Percentiles rank a stretch among this genome's conserved stretches.
phyloP scores from a whole-genome alignment of 1,284 basidiomycete genomes.

The Ceratobasidium sp. region DNA sequence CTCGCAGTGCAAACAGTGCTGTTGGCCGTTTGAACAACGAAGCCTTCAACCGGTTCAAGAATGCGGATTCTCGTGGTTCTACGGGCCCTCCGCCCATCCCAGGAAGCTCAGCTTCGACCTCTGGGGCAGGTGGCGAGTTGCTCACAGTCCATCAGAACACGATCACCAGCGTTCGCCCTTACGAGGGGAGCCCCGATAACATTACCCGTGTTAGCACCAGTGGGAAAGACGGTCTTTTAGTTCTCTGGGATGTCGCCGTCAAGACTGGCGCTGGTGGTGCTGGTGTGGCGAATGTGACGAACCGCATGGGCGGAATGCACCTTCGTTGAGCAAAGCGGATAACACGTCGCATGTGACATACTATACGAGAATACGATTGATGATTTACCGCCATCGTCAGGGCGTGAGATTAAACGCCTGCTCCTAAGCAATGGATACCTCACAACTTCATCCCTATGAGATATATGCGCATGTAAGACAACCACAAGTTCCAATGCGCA shows the following conservation, averaged over 20 bases:
- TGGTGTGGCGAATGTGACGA: conserved; percentile 42
- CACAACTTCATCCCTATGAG: too few relatives aligned
- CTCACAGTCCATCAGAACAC: conserved; percentile 97
- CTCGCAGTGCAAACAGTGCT: conserved; percentile 54
- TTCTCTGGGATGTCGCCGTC: conserved; percentile 83
- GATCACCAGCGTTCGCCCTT: conserved; percentile 88
- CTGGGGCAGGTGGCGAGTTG: conserved; percentile 56
- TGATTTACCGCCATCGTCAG: conserved; percentile 50
- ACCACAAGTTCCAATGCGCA: too few relatives aligned
- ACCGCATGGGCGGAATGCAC: conserved; percentile 59
- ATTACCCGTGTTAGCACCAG: conserved; percentile 85
- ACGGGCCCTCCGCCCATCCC: conserved; percentile 52
- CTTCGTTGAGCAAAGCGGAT: conserved; percentile 49
- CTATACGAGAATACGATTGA: too few relatives aligned
- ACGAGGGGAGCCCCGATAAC: conserved; percentile 64
- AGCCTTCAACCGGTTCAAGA: conserved; percentile 94
- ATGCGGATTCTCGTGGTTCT: conserved; percentile 89
- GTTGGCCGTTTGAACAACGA: conserved; percentile 89
- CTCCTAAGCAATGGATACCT: too few relatives aligned
- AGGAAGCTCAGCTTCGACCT: conserved; percentile 33
- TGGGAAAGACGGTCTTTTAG: conserved; percentile 94
- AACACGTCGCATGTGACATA: background rate
- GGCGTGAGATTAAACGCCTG: conserved; percentile 31
- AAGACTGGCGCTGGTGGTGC: conserved; percentile 50
- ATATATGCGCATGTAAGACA: too few relatives aligned